These are phyloP conservation scores for Cylindrotheca closterium DNA, from an alignment of 108 stramenopile genomes.

Conservation along the genomic window DNA sequence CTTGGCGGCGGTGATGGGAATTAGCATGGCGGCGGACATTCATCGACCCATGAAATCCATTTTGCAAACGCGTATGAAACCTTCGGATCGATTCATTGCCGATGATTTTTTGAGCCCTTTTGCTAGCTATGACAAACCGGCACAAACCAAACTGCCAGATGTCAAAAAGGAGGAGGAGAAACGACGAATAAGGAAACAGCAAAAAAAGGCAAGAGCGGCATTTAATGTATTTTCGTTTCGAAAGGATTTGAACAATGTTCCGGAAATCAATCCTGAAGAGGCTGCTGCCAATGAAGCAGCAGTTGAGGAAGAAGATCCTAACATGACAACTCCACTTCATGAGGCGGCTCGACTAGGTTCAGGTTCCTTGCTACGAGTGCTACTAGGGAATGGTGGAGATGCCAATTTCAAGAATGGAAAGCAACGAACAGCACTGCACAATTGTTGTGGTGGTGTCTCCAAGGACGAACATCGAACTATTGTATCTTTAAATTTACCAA, in stretches of 20 bases:
- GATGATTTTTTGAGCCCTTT: conserved; percentile 44
- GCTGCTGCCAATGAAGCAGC: not conserved
- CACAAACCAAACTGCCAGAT: conserved; percentile 13
- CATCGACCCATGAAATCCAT: conserved; percentile 2
- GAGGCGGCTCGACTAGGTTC: conserved; percentile 51
- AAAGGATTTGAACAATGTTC: not conserved
- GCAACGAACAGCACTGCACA: conserved; percentile 41
- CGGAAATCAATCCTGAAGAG: not conserved
- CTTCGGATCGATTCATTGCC: conserved; percentile 43
- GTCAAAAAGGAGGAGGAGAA: not conserved
- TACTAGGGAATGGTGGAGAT: conserved; percentile 32
- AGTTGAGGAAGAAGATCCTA: not conserved
- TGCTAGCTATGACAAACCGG: conserved; percentile 20
- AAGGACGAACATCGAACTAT: conserved; percentile 14
- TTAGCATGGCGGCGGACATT: not conserved
- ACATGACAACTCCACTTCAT: conserved; percentile 51
- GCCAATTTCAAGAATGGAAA: conserved; percentile 37
- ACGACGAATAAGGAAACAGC: not conserved
- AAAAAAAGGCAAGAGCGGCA: not conserved
- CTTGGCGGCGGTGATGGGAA: not conserved
- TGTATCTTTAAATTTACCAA: not conserved
- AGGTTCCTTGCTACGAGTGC: conserved; percentile 24
- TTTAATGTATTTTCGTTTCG: not conserved
- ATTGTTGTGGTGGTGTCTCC: conserved; percentile 40
- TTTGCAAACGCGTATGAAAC: conserved; percentile 38